Conservation (phyloP, 441 rosid genomes). For the Kokia cookei region DNA sequence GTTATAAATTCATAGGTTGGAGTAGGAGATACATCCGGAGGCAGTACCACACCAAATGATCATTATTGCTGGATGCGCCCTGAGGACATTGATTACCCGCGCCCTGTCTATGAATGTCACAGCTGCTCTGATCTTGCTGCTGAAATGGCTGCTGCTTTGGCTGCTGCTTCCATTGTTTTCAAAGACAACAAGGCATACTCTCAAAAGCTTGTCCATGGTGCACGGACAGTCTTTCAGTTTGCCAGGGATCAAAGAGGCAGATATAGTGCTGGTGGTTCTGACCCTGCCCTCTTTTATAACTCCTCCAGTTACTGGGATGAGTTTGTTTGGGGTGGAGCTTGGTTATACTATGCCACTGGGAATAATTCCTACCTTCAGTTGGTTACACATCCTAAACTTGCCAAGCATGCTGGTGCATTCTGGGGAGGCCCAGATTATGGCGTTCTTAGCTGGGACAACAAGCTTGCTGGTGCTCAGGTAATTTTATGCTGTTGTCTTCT, state of each 20-base stretch:
- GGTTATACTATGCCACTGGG: conserved; percentile 95
- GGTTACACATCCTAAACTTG: conserved; percentile 49
- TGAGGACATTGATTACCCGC: conserved; percentile 74
- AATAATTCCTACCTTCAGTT: conserved; percentile 55
- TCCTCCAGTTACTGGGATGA: conserved; percentile 82
- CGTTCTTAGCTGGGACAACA: conserved; percentile 94
- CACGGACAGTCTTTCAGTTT: conserved; percentile 59
- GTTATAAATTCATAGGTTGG: conserved; percentile 50
- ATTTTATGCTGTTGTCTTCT: conserved; percentile 7
- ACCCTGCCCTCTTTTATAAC: conserved; percentile 59
- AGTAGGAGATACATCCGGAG: conserved; percentile 61
- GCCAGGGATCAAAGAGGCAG: conserved; percentile 61
- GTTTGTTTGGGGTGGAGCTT: conserved; percentile 79
- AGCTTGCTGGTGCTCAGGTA: conserved; percentile 90
- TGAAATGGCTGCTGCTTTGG: conserved; percentile 95
- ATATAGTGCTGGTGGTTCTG: conserved; percentile 53
- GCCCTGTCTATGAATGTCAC: conserved; percentile 42
- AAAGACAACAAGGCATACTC: conserved; percentile 78
- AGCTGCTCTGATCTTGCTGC: conserved; percentile 79
- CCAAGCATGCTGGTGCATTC: conserved; percentile 69
- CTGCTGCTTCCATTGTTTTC: conserved; percentile 92
- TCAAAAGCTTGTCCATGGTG: conserved; percentile 74
- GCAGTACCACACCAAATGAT: conserved; percentile 60
- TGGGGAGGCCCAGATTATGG: conserved; percentile 60
- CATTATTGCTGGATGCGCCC: conserved; percentile 98